Evolutionary conservation across 1,284 basidiomycete genomes (phyloP).

Genomic region (Ganoderma leucocontextum): DNA sequence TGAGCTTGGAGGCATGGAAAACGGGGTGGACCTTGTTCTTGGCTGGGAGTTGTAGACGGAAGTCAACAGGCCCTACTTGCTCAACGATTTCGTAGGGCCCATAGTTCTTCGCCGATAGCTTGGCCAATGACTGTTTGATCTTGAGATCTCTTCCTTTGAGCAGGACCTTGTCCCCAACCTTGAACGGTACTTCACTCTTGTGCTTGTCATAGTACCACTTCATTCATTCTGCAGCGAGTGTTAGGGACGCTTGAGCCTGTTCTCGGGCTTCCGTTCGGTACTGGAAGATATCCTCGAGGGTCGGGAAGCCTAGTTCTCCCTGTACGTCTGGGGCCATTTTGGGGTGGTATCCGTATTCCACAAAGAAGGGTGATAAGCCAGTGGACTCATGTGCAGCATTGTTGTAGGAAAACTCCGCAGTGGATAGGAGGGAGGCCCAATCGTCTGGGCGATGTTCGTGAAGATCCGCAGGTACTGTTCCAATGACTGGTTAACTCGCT

Average conservation of each 20-base stretch:
- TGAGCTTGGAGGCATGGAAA: neutral
- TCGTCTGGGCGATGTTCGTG: constrained; percentile 17
- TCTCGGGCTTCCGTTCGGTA: neutral
- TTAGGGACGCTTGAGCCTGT: neutral
- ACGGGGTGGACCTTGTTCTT: neutral
- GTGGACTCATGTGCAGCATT: constrained; percentile 1
- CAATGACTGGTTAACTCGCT: constrained; percentile 42
- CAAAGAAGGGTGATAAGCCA: neutral
- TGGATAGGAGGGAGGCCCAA: constrained; percentile 7
- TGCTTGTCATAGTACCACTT: no score
- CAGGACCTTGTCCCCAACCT: constrained; percentile 2
- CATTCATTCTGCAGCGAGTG: neutral
- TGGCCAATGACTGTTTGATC: neutral
- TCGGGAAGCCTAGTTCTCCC: neutral
- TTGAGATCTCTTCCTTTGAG: neutral
- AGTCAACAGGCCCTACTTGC: neutral
- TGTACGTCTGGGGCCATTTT: neutral
- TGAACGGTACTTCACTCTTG: neutral
- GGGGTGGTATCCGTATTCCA: constrained; percentile 1
- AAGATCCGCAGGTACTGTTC: constrained; percentile 36
- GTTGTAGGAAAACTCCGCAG: constrained; percentile 9
- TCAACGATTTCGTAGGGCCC: neutral
- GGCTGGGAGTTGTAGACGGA: neutral
- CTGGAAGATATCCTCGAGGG: neutral
- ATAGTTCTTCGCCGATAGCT: neutral